phyloP scores from a whole-genome alignment of 1,139 yeast genomes.

The Diutina siamensis region DNA sequence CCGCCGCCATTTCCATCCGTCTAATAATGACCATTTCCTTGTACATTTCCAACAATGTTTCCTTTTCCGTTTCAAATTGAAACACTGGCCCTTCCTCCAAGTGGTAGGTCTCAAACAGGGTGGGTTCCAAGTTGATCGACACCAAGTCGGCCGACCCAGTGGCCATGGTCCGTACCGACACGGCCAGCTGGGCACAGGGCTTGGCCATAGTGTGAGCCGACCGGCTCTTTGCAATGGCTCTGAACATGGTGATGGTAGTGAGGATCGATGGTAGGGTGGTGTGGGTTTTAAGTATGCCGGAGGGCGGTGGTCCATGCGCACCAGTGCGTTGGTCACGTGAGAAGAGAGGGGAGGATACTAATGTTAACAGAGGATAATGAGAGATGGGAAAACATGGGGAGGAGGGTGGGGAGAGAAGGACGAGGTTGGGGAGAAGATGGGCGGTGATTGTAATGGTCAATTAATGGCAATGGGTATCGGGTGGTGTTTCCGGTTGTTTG shows the following conservation, averaged over 20 bases:
- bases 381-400: background rate
- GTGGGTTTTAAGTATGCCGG: conserved; percentile 1
- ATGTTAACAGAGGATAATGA: background rate
- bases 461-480: background rate
- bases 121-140: conserved; percentile 54
- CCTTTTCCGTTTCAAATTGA: conserved; percentile 68
- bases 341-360: background rate
- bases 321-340: background rate
- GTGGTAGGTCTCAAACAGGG: conserved; percentile 78
- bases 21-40: conserved; percentile 89
- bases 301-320: conserved; percentile 4
- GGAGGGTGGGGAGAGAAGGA: background rate
- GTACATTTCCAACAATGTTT: conserved; percentile 79
- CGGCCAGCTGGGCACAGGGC: no score
- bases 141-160: conserved; percentile 25
- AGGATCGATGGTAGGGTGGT: background rate
- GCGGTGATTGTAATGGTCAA: background rate
- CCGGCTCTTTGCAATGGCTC: background rate
- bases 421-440: no score
- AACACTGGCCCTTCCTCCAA: conserved; percentile 61
- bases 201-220: background rate
- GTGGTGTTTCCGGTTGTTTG: background rate
- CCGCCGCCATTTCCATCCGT: conserved; percentile 99
- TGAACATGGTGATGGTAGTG: background rate
- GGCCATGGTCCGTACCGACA: conserved; percentile 17